Evolutionary conservation across 2,329 filamentous ascomycete genomes (phyloP).

Genomic region (Pseudogymnoascus sp.): DNA sequence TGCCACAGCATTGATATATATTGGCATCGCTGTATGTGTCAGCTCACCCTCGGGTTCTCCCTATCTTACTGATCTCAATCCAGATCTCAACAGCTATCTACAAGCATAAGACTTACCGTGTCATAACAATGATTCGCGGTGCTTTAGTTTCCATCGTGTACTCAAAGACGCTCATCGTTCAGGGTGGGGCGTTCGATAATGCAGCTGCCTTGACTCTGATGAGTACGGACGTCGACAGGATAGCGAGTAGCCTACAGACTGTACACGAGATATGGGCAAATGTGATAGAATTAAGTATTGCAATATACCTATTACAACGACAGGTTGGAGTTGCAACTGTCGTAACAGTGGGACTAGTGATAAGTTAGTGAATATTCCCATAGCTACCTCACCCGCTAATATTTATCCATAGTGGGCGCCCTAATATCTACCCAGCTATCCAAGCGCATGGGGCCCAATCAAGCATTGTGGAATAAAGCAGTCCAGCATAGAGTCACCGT

Average conservation of each 20-base stretch:
- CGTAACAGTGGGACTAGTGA: not conserved
- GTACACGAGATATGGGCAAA: slow-evolving; percentile 35
- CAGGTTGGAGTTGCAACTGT: slow-evolving; percentile 26
- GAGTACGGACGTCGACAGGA: slow-evolving; percentile 33
- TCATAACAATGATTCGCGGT: slow-evolving; percentile 35
- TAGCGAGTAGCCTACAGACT: slow-evolving; percentile 22
- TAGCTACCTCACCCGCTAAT: not conserved
- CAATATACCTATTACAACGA: slow-evolving; percentile 30
- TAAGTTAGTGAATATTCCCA: not conserved
- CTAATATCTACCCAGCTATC: slow-evolving; percentile 1
- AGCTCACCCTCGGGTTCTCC: not conserved
- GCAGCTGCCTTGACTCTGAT: slow-evolving; percentile 37
- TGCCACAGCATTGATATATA: slow-evolving; percentile 33
- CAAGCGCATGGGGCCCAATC: not conserved
- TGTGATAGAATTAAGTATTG: slow-evolving; percentile 32
- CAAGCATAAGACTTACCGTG: slow-evolving; percentile 34
- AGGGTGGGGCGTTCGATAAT: slow-evolving; percentile 25
- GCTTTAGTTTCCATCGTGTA: slow-evolving; percentile 40
- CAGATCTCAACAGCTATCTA: not conserved
- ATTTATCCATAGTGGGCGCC: not conserved
- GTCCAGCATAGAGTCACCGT: slow-evolving; percentile 32
- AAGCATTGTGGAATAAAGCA: slow-evolving; percentile 29
- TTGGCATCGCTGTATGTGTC: slow-evolving; percentile 34
- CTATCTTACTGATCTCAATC: not conserved
- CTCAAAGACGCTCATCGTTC: slow-evolving; percentile 34